phyloP scores from a whole-genome alignment of 345 rosid genomes.

The Eutrema yunnanense region DNA sequence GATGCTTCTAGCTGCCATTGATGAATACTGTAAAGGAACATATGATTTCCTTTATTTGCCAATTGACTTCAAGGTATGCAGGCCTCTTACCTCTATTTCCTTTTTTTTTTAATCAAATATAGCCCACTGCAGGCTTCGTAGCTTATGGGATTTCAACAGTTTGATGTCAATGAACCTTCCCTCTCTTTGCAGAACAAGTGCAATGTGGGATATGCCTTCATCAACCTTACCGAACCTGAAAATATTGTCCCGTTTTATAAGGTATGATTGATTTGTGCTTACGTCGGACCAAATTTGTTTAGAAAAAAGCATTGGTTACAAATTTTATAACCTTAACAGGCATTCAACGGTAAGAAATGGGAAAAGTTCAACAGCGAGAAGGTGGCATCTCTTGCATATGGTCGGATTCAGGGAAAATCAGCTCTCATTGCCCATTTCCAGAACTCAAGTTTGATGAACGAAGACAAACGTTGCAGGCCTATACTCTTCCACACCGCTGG shows the following conservation, averaged over 20 bases:
- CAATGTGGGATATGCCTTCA: slow-evolving; percentile 90
- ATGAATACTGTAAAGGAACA: slow-evolving; percentile 68
- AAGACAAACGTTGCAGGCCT: slow-evolving; percentile 87
- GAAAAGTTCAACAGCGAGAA: slow-evolving; percentile 90
- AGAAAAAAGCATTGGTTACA: not conserved
- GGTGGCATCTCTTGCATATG: slow-evolving; percentile 81
- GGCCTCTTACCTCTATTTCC: not conserved
- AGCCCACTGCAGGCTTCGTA: not conserved
- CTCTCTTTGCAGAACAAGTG: slow-evolving; percentile 65
- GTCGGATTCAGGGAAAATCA: slow-evolving; percentile 80
- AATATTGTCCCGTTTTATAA: slow-evolving; percentile 65
- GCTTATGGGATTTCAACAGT: not conserved
- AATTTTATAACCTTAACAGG: slow-evolving; percentile 37
- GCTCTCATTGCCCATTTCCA: slow-evolving; percentile 87
- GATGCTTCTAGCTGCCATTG: slow-evolving; percentile 80
- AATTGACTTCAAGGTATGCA: slow-evolving; percentile 70
- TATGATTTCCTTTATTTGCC: slow-evolving; percentile 77
- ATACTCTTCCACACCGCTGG: slow-evolving; percentile 83
- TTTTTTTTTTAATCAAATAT: not conserved
- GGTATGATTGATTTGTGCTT: slow-evolving; percentile 30
- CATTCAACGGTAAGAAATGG: slow-evolving; percentile 87
- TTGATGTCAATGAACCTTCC: not conserved
- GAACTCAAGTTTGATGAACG: slow-evolving; percentile 91
- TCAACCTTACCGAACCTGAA: slow-evolving; percentile 72
- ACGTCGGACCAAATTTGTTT: not conserved